These are phyloP conservation scores for Globisporangium takayamanum DNA, from an alignment of 352 stramenopile genomes.

Conservation along the genomic window DNA sequence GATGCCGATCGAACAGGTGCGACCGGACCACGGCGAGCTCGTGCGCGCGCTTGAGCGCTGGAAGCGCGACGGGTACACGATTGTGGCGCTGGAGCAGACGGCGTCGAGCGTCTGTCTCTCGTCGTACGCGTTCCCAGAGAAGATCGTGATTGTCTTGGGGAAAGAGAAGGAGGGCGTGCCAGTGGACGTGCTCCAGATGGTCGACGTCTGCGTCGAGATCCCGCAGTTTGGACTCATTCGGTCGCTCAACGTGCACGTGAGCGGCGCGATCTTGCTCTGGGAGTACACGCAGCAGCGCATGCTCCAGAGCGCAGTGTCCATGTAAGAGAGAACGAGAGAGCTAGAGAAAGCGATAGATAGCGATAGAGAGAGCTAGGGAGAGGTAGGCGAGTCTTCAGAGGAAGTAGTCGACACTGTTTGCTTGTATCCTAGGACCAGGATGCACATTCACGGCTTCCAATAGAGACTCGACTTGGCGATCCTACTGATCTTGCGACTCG, in stretches of 20 bases:
- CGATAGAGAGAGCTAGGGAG: no score
- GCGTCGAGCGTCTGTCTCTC: conserved; percentile 84
- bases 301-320: not conserved
- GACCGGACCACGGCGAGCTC: conserved; percentile 29
- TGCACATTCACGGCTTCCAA: no score
- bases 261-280: conserved; percentile 93
- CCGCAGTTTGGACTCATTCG: conserved; percentile 95
- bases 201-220: conserved; percentile 97
- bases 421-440: no score
- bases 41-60: conserved; percentile 37
- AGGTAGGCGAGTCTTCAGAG: not conserved
- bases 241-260: conserved; percentile 97
- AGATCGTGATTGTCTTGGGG: conserved; percentile 93
- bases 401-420: not conserved
- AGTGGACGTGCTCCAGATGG: conserved; percentile 90
- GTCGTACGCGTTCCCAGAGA: conserved; percentile 80
- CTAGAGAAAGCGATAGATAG: not conserved
- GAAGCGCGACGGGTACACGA: conserved; percentile 86
- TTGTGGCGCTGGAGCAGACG: conserved; percentile 95
- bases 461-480: not conserved
- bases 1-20: conserved; percentile 92
- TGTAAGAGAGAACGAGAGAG: not conserved
- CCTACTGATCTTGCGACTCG: not conserved
- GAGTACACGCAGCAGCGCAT: conserved; percentile 93
- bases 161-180: conserved; percentile 97